These are phyloP conservation scores for Rhynchospora breviuscula DNA, from an alignment of 176 grass and related monocot genomes.

Conservation along the genomic window DNA sequence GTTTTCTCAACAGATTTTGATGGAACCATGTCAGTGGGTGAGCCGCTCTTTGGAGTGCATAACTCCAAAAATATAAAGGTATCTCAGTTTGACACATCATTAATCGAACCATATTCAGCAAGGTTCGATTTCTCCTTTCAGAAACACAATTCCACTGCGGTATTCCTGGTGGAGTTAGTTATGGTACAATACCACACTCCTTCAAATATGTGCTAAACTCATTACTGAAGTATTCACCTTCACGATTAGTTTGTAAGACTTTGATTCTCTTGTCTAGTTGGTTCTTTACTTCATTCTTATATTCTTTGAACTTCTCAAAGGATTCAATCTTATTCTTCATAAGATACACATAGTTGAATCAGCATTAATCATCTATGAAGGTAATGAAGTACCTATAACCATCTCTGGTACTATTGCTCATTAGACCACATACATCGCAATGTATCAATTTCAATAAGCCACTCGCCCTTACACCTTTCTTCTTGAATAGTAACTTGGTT, in stretches of 20 bases:
- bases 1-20: neutral
- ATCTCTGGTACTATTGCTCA: no score
- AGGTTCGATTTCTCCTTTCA: neutral
- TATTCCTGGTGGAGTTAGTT: neutral
- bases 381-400: no score
- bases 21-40: neutral
- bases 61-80: no score
- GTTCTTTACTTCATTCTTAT: constrained; percentile 17
- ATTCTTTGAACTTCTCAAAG: neutral
- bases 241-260: no score
- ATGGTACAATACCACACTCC: constrained; percentile 3
- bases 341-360: neutral
- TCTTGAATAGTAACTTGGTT: no score
- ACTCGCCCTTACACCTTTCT: no score
- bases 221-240: neutral
- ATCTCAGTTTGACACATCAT: no score
- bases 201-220: neutral
- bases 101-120: neutral
- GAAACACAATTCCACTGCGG: constrained; percentile 21
- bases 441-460: no score
- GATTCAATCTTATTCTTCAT: neutral
- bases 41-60: no score
- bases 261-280: neutral
- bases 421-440: no score
- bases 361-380: neutral